Evolutionary conservation across 306 rosid species (phyloP), one percentile per base, ranked within the genome.

Genomic region (Castanea crenata): DNA sequence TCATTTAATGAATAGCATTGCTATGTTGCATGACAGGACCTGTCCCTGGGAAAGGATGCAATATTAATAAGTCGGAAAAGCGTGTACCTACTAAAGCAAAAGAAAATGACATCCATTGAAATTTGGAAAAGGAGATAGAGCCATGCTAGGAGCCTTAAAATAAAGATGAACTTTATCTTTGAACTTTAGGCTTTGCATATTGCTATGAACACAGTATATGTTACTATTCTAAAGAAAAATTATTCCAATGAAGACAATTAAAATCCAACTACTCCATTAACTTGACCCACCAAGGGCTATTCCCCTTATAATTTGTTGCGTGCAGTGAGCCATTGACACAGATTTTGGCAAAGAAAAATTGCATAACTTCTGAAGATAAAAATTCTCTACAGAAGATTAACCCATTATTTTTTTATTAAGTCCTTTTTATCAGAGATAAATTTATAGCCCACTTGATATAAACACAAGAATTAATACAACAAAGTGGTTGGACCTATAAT

Each of bases 51-150:
- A 34, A 67, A 67, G 51, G 27, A 67, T 35, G 27, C 52, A 67
- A 35, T 18, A 71, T 71, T 44, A 46, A 4, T 1, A 15, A 71
- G 6, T 15, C 5, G 34, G 58, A 10, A 41, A 71, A 49, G 41
- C 11, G 25, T 71, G 14, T 14, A 71, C 57, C 75, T 49, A 71
- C 25, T 71, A 71, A 71, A 71, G 59, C 41, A 71, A 23, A 71
- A 46, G 55, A 44, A 71, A 44, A 41, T 20, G 55, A 71, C 57
- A 25, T 23, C 6, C 57, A 49, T 71, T 44, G 57, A 44, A 71
- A 44, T 19, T 12, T 21, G 56, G 34, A 21, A 41, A 41, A 44
- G n/a, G 10, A 46, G 20, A 71, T 23, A 20, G 25, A 49, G 71
- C 51, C 15, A 67, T 19, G 71, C 71, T 34, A 16, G 51, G 14